Conservation (phyloP, 495 filamentous ascomycete species). For the Trichoderma reesei region DNA sequence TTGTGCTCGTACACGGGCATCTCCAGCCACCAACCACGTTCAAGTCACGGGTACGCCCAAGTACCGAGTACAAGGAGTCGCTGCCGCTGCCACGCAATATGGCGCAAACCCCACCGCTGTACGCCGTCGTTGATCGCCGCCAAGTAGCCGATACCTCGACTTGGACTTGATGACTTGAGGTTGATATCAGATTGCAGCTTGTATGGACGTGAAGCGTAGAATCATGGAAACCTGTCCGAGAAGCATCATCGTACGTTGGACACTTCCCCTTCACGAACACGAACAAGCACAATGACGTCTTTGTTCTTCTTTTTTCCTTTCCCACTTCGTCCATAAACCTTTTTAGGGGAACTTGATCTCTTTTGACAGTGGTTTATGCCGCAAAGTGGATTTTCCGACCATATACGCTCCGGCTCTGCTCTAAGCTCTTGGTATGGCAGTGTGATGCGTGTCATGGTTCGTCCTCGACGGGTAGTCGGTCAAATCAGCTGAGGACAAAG, state of each 20-base stretch:
- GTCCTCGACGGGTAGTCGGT: background rate
- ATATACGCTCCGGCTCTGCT: background rate
- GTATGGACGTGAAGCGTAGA: background rate
- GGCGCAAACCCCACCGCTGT: slow-evolving; percentile 1
- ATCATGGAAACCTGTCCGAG: background rate
- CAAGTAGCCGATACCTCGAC: background rate
- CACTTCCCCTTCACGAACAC: background rate
- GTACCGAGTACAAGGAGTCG: background rate
- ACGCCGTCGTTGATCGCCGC: no score
- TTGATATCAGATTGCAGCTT: background rate
- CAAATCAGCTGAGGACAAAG: background rate
- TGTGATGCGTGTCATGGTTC: background rate
- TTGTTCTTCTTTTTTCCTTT: background rate
- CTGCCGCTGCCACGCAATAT: background rate
- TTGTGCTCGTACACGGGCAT: no score
- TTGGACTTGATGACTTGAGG: background rate
- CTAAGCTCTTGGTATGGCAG: background rate
- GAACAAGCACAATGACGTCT: background rate
- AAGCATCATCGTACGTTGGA: background rate
- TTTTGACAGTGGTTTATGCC: background rate
- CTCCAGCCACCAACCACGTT: no score
- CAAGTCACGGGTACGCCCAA: no score
- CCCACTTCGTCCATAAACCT: background rate
- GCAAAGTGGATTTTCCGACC: background rate
- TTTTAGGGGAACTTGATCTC: background rate